Conservation (phyloP, 2,329 filamentous ascomycete species). For the Daldinia eschscholtzii region DNA sequence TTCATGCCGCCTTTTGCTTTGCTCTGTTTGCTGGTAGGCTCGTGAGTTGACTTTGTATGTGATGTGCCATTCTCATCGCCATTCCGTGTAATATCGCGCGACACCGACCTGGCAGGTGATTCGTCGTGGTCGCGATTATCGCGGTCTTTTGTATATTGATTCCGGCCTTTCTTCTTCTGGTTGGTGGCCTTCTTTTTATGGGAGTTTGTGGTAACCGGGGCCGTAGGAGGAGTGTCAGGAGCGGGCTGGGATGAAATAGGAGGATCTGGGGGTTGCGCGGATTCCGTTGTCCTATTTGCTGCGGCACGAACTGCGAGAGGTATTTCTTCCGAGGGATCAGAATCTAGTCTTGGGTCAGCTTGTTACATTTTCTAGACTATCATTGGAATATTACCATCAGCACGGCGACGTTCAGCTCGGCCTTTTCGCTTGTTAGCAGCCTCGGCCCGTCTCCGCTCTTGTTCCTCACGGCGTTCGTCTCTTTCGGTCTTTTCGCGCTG, state of each 20-base stretch:
- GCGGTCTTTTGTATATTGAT: constrained; percentile 85
- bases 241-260: constrained; percentile 61
- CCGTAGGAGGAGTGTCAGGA: constrained; percentile 62
- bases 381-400: constrained; percentile 72
- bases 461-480: constrained; percentile 81
- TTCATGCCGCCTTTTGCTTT: constrained; percentile 68
- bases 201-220: constrained; percentile 57
- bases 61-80: constrained; percentile 60
- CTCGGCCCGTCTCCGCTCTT: constrained; percentile 79
- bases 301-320: constrained; percentile 62
- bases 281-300: constrained; percentile 52
- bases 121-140: constrained; percentile 68
- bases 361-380: constrained; percentile 39
- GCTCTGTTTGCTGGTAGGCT: constrained; percentile 64
- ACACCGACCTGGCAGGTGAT: constrained; percentile 67
- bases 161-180: constrained; percentile 76
- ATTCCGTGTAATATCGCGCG: constrained; percentile 62
- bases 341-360: constrained; percentile 67
- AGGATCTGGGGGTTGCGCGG: constrained; percentile 55
- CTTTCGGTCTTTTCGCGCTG: constrained; percentile 74
- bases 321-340: constrained; percentile 77
- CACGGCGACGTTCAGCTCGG: constrained; percentile 82
- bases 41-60: constrained; percentile 51
- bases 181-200: constrained; percentile 73
- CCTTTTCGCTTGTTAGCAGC: constrained; percentile 84